Evolutionary conservation across 73 alveolate species (phyloP).

Genomic region (Paramecium primaurelia): DNA sequence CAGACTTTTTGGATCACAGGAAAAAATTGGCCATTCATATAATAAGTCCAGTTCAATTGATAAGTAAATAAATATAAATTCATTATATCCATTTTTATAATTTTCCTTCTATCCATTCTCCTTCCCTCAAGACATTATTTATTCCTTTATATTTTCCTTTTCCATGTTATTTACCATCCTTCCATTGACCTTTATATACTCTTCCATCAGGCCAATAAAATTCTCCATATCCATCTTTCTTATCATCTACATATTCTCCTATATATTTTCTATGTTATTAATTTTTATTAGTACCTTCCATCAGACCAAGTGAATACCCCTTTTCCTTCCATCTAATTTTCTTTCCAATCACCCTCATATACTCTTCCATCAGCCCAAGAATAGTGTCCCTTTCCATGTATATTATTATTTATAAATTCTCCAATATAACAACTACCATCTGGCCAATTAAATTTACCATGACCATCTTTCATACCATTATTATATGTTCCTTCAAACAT

Average conservation of each 20-base stretch:
- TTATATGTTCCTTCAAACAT: slow-evolving; percentile 52
- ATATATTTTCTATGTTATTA: slow-evolving; percentile 53
- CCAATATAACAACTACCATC: slow-evolving; percentile 60
- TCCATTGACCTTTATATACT: slow-evolving; percentile 64
- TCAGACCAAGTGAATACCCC: slow-evolving; percentile 59
- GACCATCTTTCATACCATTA: slow-evolving; percentile 62
- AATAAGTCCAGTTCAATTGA: neutral
- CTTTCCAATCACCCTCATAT: slow-evolving; percentile 59
- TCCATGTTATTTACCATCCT: slow-evolving; percentile 71
- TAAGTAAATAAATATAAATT: neutral
- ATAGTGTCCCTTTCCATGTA: slow-evolving; percentile 59
- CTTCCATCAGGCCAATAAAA: slow-evolving; percentile 57
- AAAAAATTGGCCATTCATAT: neutral
- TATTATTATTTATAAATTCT: slow-evolving; percentile 43
- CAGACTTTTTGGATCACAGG: neutral
- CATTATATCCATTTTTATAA: slow-evolving; percentile 52
- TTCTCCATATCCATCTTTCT: slow-evolving; percentile 68
- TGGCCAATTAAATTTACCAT: slow-evolving; percentile 56
- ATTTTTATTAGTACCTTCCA: slow-evolving; percentile 35
- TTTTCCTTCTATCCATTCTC: slow-evolving; percentile 75
- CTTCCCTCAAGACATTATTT: slow-evolving; percentile 62
- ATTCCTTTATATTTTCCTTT: slow-evolving; percentile 69
- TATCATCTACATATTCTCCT: slow-evolving; percentile 53
- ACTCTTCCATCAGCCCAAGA: slow-evolving; percentile 65
- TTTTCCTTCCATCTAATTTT: slow-evolving; percentile 58